These are phyloP conservation scores for Podospora pseudopauciseta DNA, from an alignment of 495 filamentous ascomycete genomes.

Conservation along the genomic window DNA sequence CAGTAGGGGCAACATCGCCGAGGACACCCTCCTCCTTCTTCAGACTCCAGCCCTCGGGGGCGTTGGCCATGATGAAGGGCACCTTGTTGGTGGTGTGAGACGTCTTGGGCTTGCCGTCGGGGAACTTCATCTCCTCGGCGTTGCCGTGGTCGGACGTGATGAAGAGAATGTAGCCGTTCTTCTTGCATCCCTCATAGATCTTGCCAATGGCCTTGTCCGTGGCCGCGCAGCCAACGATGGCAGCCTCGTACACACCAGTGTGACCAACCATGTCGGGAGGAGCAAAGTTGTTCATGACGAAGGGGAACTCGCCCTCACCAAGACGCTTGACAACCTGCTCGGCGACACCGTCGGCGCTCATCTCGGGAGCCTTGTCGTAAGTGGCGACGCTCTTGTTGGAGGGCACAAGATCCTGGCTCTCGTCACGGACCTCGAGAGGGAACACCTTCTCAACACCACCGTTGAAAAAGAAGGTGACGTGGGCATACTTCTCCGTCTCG, in stretches of 20 bases:
- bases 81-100: conserved; percentile 97
- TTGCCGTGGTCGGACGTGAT: conserved; percentile 96
- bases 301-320: conserved; percentile 75
- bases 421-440: conserved; percentile 74
- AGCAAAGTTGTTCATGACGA: conserved; percentile 99
- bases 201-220: conserved; percentile 92
- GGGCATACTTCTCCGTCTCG: conserved; percentile 98
- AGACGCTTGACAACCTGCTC: conserved; percentile 83
- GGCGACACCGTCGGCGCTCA: conserved; percentile 86
- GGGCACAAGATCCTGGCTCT: conserved; percentile 55
- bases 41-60: conserved; percentile 82
- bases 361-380: conserved; percentile 93
- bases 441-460: conserved; percentile 97
- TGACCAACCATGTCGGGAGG: conserved; percentile 99
- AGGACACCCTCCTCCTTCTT: conserved; percentile 80
- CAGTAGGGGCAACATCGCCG: conserved; percentile 91
- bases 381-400: conserved; percentile 80
- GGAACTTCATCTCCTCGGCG: conserved; percentile 97
- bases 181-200: conserved; percentile 89
- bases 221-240: conserved; percentile 75
- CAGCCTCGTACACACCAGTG: conserved; percentile 96
- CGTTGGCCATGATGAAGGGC: conserved; percentile 97
- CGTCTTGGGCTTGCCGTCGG: conserved; percentile 92
- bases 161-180: conserved; percentile 86
- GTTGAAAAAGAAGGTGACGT: conserved; percentile 99